Evolutionary conservation across 169 alveolate genomes (phyloP), one percentile per base, ranked within the genome.

Genomic region (Plasmodium knowlesi): DNA sequence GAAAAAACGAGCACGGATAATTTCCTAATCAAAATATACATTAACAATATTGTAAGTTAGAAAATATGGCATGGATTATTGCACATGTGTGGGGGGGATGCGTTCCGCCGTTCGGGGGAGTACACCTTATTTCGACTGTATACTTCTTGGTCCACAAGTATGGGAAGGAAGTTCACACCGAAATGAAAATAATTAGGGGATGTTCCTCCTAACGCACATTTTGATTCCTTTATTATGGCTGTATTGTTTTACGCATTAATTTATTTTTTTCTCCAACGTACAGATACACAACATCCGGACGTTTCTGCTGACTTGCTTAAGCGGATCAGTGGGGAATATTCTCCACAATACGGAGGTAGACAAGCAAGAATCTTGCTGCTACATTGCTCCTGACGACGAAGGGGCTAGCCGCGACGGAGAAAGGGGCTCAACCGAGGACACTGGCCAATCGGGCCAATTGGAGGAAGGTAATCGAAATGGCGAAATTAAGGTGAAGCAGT

Each of bases 271-370:
- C 37, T 32, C 72, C 43, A 34, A 67, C 39, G 0, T 32, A n/a
- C n/a, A 89, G 94, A 80, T 89, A 89, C 89, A 89, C 54, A 89
- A 71, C 32, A 67, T 89, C 53, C 61, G 94, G 30, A 89, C 94
- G 10, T 81, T 89, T 9, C 54, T 89, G 12, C 53, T 89, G 50
- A 89, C 83, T 9, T 79, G 90, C 79, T 9, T 79, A 34, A 67
- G 82, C 22, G 91, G 94, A 8, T 79, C 94, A 12, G 90, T 89
- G n/a, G 91, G 94, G 53, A 79, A 81, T 32, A 14, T 81, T 25
- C 94, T 89, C 82, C 94, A 89, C 54, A 89, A 89, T 25, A 89
- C 89, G 34, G 30, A 57, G 25, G 82, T 89, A 25, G 94, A 79
- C 8, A 32, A 89, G 54, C 72, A 57, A 19, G 67, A 89, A 61